Evolutionary conservation across 2,329 filamentous ascomycete species (phyloP), one percentile per base, ranked within the genome.

Genomic region (Clarireedia homoeocarpa): DNA sequence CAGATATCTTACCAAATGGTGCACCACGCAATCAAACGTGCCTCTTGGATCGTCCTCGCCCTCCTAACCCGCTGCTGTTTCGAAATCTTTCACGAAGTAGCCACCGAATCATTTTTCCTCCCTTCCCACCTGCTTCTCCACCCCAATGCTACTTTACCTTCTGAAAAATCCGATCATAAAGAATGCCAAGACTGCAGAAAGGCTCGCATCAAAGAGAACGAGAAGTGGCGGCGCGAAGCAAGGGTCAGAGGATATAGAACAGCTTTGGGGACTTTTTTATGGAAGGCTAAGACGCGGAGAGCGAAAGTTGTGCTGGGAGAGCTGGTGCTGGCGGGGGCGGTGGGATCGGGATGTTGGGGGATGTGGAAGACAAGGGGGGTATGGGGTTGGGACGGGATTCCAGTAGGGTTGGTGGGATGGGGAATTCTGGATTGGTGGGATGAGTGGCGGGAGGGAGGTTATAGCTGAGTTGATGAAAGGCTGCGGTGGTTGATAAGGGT

Each of bases 1-100:
- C 27, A 30, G 10, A 30, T 7, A 30, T 9, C 27, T 30, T 10
- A 30, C 27, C 27, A 30, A 30, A 48, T 34, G 15, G 51, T 38
- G 2, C 42, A 53, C 23, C 36, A 36, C n/a, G 12, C 46, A 2
- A 40, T 53, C 40, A 38, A 48, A 53, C 51, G 51, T 23, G 47
- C 40, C 30, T 40, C 40, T n/a, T 53, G 51, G 51, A 40, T 53
- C 6, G 6, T 53, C 6, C 51, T 53, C 10, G 40, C 46, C 30
- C 6, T 39, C 23, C 4, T 53, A 3, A 53, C 51, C 15, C 42
- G 30, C 10, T n/a, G 30, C 42, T 47, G 40, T 1, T 40, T 30
- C 24, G 9, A 10, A 4, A 17, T 47, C 15, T 27, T 53, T 15
- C 23, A 47, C 42, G 2, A 27, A 27, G 10, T 10, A 14, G 23